phyloP scores from a whole-genome alignment of 768 basidiomycete species.

The Sistotremastrum niveocremeum region DNA sequence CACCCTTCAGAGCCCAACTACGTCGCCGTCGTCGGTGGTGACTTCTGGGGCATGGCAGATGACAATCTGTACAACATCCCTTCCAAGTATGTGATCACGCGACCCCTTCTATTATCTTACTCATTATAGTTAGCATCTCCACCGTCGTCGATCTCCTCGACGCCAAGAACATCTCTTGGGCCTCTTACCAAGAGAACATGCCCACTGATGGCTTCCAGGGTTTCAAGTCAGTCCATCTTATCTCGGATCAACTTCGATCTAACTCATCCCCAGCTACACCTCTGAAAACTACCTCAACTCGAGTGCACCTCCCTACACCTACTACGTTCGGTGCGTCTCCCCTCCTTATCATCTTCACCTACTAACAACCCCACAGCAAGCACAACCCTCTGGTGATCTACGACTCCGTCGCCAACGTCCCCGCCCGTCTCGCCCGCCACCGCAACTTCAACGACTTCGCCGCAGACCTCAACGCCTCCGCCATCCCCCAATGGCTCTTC shows the following conservation, averaged over 20 bases:
- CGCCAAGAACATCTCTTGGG: constrained; percentile 43
- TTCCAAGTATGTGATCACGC: constrained; percentile 6
- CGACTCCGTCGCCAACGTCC: constrained; percentile 33
- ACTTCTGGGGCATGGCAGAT: constrained; percentile 35
- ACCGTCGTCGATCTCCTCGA: constrained; percentile 50
- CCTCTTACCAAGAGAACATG: constrained; percentile 47
- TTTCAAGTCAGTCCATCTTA: constrained; percentile 20
- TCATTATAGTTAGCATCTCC: constrained; percentile 34
- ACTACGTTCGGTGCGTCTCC: constrained; percentile 27
- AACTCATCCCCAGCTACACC: constrained; percentile 16
- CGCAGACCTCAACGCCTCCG: constrained; percentile 33
- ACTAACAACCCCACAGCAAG: too few relatives aligned
- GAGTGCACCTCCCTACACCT: constrained; percentile 25
- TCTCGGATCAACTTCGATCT: constrained; percentile 8
- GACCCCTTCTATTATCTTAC: background rate
- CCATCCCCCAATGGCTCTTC: constrained; percentile 46
- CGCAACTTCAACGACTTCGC: constrained; percentile 55
- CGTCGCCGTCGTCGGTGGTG: constrained; percentile 34
- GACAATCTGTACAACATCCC: constrained; percentile 24
- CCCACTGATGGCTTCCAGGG: constrained; percentile 34
- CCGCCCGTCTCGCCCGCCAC: constrained; percentile 27
- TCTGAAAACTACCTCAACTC: constrained; percentile 25
- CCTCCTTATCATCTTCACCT: too few relatives aligned
- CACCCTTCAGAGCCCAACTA: constrained; percentile 53
- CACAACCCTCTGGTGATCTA: constrained; percentile 40